phyloP scores from a whole-genome alignment of 208 protist species.

The Blastocrithidia nonstop region DNA sequence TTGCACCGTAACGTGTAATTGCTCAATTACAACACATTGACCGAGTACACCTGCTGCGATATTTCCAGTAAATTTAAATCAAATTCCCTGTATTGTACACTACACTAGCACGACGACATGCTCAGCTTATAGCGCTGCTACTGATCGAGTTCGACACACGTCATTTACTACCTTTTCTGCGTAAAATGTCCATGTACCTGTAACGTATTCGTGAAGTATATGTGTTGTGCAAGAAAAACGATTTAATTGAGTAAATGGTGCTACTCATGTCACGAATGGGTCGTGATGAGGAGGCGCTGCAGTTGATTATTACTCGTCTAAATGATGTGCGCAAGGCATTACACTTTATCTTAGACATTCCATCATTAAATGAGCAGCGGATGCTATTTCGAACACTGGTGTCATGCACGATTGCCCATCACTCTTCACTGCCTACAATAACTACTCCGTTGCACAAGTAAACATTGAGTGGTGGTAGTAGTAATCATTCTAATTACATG shows the following conservation, averaged over 20 bases:
- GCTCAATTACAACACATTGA: no score
- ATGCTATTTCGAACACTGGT: slow-evolving; percentile 36
- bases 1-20: no score
- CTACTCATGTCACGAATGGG: slow-evolving; percentile 63
- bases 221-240: slow-evolving; percentile 43
- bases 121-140: slow-evolving; percentile 48
- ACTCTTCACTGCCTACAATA: slow-evolving; percentile 11
- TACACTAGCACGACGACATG: slow-evolving; percentile 29
- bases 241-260: slow-evolving; percentile 47
- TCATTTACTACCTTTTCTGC: slow-evolving; percentile 35
- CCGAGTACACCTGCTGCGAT: no score
- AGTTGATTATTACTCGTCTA: slow-evolving; percentile 30
- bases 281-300: slow-evolving; percentile 58
- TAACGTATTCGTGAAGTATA: slow-evolving; percentile 47
- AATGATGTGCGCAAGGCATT: slow-evolving; percentile 11
- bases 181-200: slow-evolving; percentile 37
- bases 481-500: no score
- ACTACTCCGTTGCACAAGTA: not conserved
- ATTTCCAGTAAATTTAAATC: no score
- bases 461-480: not conserved
- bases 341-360: slow-evolving; percentile 5
- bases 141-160: slow-evolving; percentile 57
- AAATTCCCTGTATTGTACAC: not conserved
- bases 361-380: slow-evolving; percentile 29
- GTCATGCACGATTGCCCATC: slow-evolving; percentile 17